phyloP scores from a whole-genome alignment of 2,329 filamentous ascomycete genomes.

The Fusarium solani-melongenae region DNA sequence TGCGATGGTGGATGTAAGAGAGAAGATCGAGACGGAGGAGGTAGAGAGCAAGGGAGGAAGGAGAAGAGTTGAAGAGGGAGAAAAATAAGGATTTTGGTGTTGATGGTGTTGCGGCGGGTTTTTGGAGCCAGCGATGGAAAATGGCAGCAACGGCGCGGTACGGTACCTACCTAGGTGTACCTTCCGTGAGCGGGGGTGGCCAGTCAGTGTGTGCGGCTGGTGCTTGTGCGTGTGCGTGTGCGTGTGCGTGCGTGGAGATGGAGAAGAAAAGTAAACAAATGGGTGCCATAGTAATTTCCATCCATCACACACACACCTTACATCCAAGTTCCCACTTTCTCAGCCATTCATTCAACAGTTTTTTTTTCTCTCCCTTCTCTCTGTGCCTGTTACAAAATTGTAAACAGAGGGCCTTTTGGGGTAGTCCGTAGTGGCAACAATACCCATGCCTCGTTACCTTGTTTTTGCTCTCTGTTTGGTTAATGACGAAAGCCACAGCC shows the following conservation, averaged over 20 bases:
- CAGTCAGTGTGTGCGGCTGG: constrained; percentile 5
- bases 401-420: constrained; percentile 11
- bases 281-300: constrained; percentile 2
- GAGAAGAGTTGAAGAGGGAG: constrained; percentile 1
- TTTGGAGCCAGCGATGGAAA: constrained; percentile 7
- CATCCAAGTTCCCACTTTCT: not conserved
- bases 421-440: not conserved
- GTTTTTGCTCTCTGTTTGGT: constrained; percentile 8
- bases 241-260: constrained; percentile 9
- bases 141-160: constrained; percentile 22
- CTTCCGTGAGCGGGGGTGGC: not conserved
- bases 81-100: constrained; percentile 28
- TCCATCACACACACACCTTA: constrained; percentile 12
- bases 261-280: constrained; percentile 43
- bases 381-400: not conserved
- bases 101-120: constrained; percentile 31
- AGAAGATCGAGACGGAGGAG: not conserved
- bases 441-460: not conserved
- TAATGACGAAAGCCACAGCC: not conserved
- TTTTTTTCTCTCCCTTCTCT: not conserved
- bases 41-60: not conserved
- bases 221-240: constrained; percentile 15
- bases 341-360: not conserved
- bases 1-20: constrained; percentile 15
- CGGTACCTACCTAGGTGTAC: not conserved